Evolutionary conservation across 2,329 filamentous ascomycete species (phyloP).

Genomic region (Apiospora marii): DNA sequence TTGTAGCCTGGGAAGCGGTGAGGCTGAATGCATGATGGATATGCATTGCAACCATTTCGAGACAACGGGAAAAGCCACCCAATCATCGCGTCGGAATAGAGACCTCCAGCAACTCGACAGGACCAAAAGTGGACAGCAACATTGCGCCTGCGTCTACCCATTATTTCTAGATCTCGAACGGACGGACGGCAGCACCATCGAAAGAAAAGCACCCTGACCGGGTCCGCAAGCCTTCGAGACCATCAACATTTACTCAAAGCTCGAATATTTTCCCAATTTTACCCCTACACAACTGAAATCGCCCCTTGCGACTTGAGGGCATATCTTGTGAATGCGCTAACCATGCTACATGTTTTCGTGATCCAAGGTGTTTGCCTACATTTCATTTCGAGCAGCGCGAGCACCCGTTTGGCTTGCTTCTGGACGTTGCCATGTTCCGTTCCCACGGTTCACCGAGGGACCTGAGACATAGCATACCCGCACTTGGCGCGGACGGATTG

Average conservation of each 20-base stretch:
- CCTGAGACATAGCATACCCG: background rate
- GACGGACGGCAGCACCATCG: background rate
- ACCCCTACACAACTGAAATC: too few relatives aligned
- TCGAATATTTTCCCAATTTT: too few relatives aligned
- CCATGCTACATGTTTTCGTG: too few relatives aligned
- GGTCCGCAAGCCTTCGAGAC: too few relatives aligned
- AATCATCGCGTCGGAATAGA: slow-evolving; percentile 1
- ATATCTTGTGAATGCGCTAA: too few relatives aligned
- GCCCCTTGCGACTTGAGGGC: too few relatives aligned
- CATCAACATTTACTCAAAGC: too few relatives aligned
- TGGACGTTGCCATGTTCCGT: background rate
- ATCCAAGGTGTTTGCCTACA: too few relatives aligned
- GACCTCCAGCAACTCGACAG: background rate
- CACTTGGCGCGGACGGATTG: background rate
- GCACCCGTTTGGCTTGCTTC: background rate
- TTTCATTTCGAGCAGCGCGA: too few relatives aligned
- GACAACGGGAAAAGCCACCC: slow-evolving; percentile 13
- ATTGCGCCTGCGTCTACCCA: background rate
- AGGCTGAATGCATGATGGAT: slow-evolving; percentile 12
- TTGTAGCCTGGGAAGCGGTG: background rate
- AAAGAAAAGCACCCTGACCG: background rate
- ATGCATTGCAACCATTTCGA: slow-evolving; percentile 15
- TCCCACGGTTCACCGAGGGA: background rate
- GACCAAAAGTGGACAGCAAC: slow-evolving; percentile 1
- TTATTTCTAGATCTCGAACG: background rate